Evolutionary conservation across 2,329 filamentous ascomycete species (phyloP).

Genomic region (Calonectria ilicicola): DNA sequence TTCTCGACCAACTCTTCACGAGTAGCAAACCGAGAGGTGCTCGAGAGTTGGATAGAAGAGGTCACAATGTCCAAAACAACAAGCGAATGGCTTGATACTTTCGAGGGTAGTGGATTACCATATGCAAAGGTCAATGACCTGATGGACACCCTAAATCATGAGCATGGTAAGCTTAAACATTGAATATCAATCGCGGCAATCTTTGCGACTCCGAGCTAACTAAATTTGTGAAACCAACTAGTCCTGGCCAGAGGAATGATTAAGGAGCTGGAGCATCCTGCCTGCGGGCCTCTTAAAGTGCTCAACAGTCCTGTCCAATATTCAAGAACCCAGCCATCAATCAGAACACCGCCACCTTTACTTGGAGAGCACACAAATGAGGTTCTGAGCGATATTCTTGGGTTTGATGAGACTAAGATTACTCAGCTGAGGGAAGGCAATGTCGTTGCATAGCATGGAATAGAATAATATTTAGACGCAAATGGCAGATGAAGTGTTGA

Average conservation of each 20-base stretch:
- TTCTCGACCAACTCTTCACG: not conserved
- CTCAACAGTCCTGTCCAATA: not conserved
- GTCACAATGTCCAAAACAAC: not conserved
- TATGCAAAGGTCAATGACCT: conserved; percentile 1
- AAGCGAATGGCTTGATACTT: not conserved
- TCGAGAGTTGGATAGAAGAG: not conserved
- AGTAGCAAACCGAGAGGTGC: not conserved
- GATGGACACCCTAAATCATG: not conserved
- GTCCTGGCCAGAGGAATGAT: not conserved
- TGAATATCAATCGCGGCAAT: not conserved
- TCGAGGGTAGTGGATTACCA: not conserved
- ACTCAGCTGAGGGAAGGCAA: not conserved
- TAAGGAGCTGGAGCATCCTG: not conserved
- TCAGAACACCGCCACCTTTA: not conserved
- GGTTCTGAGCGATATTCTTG: not conserved
- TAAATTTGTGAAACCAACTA: not conserved
- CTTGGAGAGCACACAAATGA: not conserved
- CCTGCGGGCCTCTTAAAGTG: not conserved
- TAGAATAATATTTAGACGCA: no score
- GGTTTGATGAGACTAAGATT: not conserved
- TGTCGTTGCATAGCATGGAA: not conserved
- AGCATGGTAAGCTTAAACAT: not conserved
- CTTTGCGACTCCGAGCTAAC: not conserved
- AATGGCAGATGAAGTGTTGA: no score
- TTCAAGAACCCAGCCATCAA: not conserved